Evolutionary conservation across 345 rosid genomes (phyloP).

Genomic region (Pistacia atlantica): DNA sequence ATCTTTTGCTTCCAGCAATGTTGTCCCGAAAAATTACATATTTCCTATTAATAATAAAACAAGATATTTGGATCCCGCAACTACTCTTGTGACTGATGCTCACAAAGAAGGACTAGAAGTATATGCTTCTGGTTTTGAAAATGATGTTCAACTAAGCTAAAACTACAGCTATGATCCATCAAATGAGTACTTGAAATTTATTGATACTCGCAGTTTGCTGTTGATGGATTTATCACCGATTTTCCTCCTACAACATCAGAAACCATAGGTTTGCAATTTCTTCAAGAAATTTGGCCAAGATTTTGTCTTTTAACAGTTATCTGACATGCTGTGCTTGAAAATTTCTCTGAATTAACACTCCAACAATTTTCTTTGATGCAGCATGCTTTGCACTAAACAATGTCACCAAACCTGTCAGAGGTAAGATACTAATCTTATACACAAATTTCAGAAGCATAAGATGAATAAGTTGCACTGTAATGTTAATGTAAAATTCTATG

Average conservation of each 20-base stretch:
- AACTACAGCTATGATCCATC: conserved; percentile 77
- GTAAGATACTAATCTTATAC: conserved; percentile 28
- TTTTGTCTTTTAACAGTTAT: no score
- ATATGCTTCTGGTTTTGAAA: conserved; percentile 75
- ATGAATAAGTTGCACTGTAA: background rate
- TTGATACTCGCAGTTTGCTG: conserved; percentile 56
- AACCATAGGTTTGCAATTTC: conserved; percentile 44
- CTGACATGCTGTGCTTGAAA: no score
- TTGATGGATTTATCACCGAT: conserved; percentile 84
- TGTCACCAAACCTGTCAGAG: conserved; percentile 28
- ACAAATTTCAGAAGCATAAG: background rate
- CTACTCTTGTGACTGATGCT: conserved; percentile 79
- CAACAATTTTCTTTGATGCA: conserved; percentile 33
- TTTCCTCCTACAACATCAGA: conserved; percentile 79
- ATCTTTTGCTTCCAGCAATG: conserved; percentile 65
- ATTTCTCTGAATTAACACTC: conserved; percentile 17
- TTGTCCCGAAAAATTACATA: conserved; percentile 79
- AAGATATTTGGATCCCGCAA: conserved; percentile 50
- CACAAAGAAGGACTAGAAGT: conserved; percentile 73
- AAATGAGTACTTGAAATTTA: conserved; percentile 65
- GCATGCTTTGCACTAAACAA: conserved; percentile 60
- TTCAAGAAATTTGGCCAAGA: no score
- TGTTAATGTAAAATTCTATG: background rate
- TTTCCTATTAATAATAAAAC: conserved; percentile 48
- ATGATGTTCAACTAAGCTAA: conserved; percentile 50